Evolutionary conservation across 2,329 filamentous ascomycete genomes (phyloP).

Genomic region (Talaromyces sp.): DNA sequence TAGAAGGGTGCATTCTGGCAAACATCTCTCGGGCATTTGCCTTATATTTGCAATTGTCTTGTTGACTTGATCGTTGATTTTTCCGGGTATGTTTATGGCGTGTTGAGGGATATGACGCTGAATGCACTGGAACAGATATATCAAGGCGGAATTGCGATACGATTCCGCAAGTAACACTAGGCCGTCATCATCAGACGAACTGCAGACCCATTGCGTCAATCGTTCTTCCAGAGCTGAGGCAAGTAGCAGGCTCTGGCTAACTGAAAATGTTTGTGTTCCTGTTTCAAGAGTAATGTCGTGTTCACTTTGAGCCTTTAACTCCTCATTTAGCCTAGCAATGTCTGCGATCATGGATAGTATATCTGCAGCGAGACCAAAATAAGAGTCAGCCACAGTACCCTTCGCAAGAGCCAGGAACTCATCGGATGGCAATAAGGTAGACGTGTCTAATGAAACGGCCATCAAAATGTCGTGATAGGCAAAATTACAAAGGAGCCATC

Average conservation of each 20-base stretch:
- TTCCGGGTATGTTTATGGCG: not conserved
- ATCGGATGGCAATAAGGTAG: not conserved
- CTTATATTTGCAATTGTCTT: not conserved
- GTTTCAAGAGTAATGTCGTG: not conserved
- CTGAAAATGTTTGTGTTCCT: not conserved
- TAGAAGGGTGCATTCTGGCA: not conserved
- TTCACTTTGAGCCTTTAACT: not conserved
- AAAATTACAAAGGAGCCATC: not conserved
- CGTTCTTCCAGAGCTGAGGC: not conserved
- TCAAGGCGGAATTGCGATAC: not conserved
- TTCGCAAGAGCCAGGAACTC: not conserved
- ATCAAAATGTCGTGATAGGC: not conserved
- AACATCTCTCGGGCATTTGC: not conserved
- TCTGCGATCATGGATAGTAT: not conserved
- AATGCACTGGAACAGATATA: not conserved
- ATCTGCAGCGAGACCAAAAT: not conserved
- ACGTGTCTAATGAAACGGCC: not conserved
- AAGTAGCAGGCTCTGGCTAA: not conserved
- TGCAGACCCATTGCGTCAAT: not conserved
- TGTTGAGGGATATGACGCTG: not conserved
- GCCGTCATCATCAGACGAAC: not conserved
- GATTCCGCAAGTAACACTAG: not conserved
- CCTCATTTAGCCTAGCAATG: not conserved
- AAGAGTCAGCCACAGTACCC: not conserved
- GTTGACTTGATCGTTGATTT: not conserved